A percentile compares a stretch with the other conserved stretches of the same genome.
phyloP scores from a whole-genome alignment of 2,329 filamentous ascomycete species.

The Scedosporium dehoogii region DNA sequence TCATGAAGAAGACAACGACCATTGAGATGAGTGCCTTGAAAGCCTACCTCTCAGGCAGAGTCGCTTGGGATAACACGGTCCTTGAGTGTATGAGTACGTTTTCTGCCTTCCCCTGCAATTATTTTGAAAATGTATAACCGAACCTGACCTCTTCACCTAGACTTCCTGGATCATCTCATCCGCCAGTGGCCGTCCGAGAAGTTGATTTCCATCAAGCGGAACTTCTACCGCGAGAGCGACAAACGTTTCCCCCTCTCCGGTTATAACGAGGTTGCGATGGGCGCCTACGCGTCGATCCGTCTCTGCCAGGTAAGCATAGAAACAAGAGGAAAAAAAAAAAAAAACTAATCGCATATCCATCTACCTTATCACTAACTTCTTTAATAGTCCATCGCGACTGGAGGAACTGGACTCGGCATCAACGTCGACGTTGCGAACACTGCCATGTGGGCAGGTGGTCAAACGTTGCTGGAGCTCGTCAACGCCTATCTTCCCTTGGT shows the following conservation, averaged over 20 bases:
- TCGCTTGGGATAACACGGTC: constrained; percentile 54
- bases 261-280: constrained; percentile 73
- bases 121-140: background rate
- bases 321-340: too few species aligned
- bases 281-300: constrained; percentile 78
- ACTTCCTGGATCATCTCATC: constrained; percentile 83
- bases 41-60: constrained; percentile 52
- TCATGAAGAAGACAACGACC: constrained; percentile 53
- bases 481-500: background rate
- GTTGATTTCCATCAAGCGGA: constrained; percentile 66
- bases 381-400: constrained; percentile 26
- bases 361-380: constrained; percentile 14
- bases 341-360: constrained; percentile 21
- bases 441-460: constrained; percentile 61
- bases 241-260: constrained; percentile 38
- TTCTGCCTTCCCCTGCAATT: background rate
- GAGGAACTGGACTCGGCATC: constrained; percentile 57
- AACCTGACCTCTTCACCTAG: constrained; percentile 2
- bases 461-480: constrained; percentile 26
- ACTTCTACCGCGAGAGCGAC: constrained; percentile 59
- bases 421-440: constrained; percentile 91
- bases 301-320: constrained; percentile 42
- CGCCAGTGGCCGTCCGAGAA: constrained; percentile 64
- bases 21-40: constrained; percentile 59
- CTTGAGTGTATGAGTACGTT: constrained; percentile 60